A percentile compares a stretch with the other conserved stretches of the same genome.
Conservation (phyloP, 352 stramenopile species). For the Globisporangium nunn region DNA sequence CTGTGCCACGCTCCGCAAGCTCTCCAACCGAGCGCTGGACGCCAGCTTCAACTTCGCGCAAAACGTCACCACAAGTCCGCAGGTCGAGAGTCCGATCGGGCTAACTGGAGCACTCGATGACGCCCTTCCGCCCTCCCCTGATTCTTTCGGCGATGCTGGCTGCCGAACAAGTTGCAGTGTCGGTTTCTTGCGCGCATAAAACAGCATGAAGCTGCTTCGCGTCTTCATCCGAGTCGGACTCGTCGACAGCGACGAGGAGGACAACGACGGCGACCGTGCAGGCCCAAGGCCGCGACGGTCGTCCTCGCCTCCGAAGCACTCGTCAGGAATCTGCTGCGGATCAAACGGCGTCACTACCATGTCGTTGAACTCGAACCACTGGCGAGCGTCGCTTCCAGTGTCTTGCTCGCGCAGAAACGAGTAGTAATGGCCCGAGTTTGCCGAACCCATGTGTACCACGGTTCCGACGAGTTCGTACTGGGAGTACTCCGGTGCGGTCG, state of each 20-base stretch:
- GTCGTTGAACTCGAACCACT: slow-evolving; percentile 88
- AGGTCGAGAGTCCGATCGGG: slow-evolving; percentile 3
- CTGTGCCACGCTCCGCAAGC: slow-evolving; percentile 34
- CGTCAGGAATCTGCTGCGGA: slow-evolving; percentile 48
- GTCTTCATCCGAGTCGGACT: slow-evolving; percentile 54
- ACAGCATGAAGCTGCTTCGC: slow-evolving; percentile 84
- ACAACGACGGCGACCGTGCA: slow-evolving; percentile 9
- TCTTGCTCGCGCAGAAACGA: slow-evolving; percentile 79
- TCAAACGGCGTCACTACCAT: slow-evolving; percentile 79
- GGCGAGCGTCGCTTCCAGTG: slow-evolving; percentile 16
- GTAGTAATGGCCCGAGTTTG: slow-evolving; percentile 88
- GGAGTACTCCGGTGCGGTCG: slow-evolving; percentile 65
- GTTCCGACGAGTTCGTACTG: slow-evolving; percentile 84
- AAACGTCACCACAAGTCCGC: slow-evolving; percentile 20
- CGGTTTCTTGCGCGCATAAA: slow-evolving; percentile 61
- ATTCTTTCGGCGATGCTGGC: background rate
- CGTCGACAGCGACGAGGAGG: slow-evolving; percentile 2
- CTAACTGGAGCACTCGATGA: background rate
- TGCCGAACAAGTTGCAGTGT: slow-evolving; percentile 20
- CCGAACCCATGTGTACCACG: slow-evolving; percentile 84
- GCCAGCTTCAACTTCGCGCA: slow-evolving; percentile 28
- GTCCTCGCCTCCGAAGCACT: slow-evolving; percentile 67
- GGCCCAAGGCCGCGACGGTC: slow-evolving; percentile 12
- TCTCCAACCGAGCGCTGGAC: slow-evolving; percentile 24
- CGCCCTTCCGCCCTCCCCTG: background rate